Percentiles rank a stretch among this genome's conserved stretches.
Conservation (phyloP, 2,329 filamentous ascomycete genomes). For the Alternaria brassicae region DNA sequence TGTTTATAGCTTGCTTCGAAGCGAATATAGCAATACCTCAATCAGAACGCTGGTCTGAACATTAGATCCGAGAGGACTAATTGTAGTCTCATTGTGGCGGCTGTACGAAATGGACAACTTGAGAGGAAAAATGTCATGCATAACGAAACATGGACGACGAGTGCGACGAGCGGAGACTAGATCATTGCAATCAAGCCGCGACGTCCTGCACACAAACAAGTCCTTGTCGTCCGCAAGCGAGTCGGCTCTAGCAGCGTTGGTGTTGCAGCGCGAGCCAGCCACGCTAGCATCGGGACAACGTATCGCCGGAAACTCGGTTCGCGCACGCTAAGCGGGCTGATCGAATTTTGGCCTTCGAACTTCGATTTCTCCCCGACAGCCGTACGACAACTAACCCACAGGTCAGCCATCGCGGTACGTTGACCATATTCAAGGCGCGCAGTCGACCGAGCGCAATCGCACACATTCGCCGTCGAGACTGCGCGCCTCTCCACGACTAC, state of each 20-base stretch:
- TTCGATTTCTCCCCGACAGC: constrained; percentile 26
- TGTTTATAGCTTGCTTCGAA: background rate
- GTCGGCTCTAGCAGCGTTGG: background rate
- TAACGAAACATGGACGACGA: background rate
- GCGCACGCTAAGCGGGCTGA: constrained; percentile 27
- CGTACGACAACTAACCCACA: constrained; percentile 43
- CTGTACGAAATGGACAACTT: background rate
- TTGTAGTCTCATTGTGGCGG: background rate
- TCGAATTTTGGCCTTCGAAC: constrained; percentile 19
- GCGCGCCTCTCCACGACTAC: background rate
- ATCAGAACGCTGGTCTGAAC: background rate
- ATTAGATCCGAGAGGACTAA: background rate
- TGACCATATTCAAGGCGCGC: constrained; percentile 1
- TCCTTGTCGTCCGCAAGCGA: background rate
- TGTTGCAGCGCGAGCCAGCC: constrained; percentile 13
- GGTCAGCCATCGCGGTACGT: constrained; percentile 43
- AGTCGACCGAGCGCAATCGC: constrained; percentile 16
- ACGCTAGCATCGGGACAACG: constrained; percentile 24
- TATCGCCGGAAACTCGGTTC: constrained; percentile 21
- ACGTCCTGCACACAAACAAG: background rate
- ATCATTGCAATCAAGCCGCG: background rate
- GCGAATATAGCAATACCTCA: background rate
- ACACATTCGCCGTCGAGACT: constrained; percentile 12
- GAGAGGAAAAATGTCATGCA: background rate
- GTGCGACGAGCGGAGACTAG: background rate